Evolutionary conservation across 148 eudicot species (phyloP).

Genomic region (Amaranthus palmeri): DNA sequence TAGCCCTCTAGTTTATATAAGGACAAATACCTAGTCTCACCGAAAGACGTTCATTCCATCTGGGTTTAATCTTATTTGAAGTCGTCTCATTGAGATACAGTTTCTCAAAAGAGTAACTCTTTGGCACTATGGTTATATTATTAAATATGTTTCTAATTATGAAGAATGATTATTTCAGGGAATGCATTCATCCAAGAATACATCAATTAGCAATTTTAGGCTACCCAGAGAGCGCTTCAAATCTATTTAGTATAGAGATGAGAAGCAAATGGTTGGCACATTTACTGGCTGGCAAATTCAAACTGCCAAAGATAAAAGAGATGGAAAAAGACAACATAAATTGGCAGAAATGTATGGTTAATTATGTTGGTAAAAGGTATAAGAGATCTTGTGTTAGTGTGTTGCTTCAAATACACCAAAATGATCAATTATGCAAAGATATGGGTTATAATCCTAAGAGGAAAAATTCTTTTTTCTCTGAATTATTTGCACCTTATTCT

Average conservation of each 20-base stretch:
- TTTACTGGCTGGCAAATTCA: constrained; percentile 36
- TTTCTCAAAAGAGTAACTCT: no score
- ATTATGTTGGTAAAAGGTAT: constrained; percentile 14
- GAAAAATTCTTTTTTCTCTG: constrained; percentile 30
- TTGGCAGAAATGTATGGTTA: constrained; percentile 31
- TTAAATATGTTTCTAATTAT: no score
- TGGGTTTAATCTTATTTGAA: no score
- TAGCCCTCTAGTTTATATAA: no score
- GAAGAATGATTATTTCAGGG: constrained; percentile 23
- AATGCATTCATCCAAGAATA: constrained; percentile 48
- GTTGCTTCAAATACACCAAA: constrained; percentile 34
- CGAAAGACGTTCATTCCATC: no score
- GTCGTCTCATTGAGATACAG: no score
- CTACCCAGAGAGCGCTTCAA: constrained; percentile 34
- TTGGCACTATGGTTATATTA: no score
- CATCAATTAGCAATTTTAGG: constrained; percentile 46
- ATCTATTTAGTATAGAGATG: constrained; percentile 33
- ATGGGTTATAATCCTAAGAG: constrained; percentile 35
- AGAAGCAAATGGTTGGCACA: constrained; percentile 41
- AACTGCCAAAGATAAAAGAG: constrained; percentile 30
- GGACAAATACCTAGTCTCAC: no score
- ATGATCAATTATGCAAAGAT: constrained; percentile 42
- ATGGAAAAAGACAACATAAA: constrained; percentile 37
- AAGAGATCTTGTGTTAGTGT: constrained; percentile 31
- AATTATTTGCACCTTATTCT: constrained; percentile 29